Percentiles rank a stretch among this genome's conserved stretches.
Evolutionary conservation across 768 basidiomycete genomes (phyloP).

Genomic region (Amanita thiersii): DNA sequence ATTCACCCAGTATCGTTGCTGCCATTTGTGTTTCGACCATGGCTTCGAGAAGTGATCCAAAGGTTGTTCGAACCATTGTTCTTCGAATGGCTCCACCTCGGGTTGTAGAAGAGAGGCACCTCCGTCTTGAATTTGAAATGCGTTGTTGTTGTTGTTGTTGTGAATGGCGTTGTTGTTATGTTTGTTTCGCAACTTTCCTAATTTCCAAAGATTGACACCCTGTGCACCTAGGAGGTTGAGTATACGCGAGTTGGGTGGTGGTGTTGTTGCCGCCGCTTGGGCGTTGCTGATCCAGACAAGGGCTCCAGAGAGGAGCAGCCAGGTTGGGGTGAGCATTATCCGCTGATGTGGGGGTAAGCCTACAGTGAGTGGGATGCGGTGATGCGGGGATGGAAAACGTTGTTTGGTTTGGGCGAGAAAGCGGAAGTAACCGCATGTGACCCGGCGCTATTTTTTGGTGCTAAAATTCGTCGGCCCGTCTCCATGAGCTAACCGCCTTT

Average conservation of each 20-base stretch:
- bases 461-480: too few species aligned
- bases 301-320: constrained; percentile 2
- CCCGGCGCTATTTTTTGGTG: too few species aligned
- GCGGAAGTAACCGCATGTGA: too few species aligned
- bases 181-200: constrained; percentile 6
- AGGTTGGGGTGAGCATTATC: not conserved
- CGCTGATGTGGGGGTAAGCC: not conserved
- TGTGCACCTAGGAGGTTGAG: constrained; percentile 6
- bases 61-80: constrained; percentile 75
- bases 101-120: not conserved
- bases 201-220: constrained; percentile 7
- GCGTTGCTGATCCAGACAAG: not conserved
- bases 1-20: constrained; percentile 92
- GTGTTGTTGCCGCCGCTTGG: not conserved
- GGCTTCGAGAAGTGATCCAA: constrained; percentile 69
- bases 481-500: too few species aligned
- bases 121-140: not conserved
- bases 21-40: constrained; percentile 49
- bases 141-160: not conserved
- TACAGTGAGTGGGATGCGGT: too few species aligned
- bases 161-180: not conserved
- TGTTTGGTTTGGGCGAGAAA: too few species aligned
- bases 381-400: too few species aligned
- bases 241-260: not conserved
- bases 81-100: constrained; percentile 10